phyloP scores from a whole-genome alignment of 2,329 filamentous ascomycete species.

The Fusarium armeniacum region DNA sequence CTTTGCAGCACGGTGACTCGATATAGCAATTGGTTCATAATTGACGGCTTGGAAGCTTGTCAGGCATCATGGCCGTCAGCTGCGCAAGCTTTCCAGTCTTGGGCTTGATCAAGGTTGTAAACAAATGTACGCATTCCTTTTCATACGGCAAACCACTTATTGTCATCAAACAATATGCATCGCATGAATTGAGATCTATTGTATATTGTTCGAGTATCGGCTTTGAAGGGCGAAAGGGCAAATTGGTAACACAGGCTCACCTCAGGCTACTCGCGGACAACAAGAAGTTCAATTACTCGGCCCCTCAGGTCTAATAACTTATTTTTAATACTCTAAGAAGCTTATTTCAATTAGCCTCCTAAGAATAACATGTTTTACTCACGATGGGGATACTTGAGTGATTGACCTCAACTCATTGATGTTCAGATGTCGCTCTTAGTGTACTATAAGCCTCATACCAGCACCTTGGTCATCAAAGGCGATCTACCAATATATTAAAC shows the following conservation, averaged over 20 bases:
- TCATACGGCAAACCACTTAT: background rate
- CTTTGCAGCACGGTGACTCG: background rate
- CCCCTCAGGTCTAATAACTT: background rate
- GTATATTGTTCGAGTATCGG: background rate
- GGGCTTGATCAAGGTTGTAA: background rate
- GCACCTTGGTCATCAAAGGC: too few species aligned
- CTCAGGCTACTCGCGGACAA: background rate
- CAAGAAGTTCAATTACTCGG: background rate
- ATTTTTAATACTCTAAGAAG: fast-evolving
- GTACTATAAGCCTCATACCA: background rate
- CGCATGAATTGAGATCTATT: background rate
- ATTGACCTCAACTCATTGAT: background rate
- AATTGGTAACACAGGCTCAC: background rate
- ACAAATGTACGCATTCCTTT: background rate
- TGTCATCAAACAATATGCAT: background rate
- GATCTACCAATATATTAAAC: too few species aligned
- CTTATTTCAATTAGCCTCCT: background rate
- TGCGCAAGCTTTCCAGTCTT: background rate
- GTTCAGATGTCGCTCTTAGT: background rate
- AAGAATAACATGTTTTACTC: too few species aligned
- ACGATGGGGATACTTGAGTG: too few species aligned
- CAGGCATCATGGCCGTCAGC: background rate
- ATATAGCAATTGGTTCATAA: background rate
- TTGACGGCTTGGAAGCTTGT: background rate
- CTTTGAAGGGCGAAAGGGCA: background rate